phyloP scores from a whole-genome alignment of 192 early-diverging fungal species.

The Linnemannia elongata region DNA sequence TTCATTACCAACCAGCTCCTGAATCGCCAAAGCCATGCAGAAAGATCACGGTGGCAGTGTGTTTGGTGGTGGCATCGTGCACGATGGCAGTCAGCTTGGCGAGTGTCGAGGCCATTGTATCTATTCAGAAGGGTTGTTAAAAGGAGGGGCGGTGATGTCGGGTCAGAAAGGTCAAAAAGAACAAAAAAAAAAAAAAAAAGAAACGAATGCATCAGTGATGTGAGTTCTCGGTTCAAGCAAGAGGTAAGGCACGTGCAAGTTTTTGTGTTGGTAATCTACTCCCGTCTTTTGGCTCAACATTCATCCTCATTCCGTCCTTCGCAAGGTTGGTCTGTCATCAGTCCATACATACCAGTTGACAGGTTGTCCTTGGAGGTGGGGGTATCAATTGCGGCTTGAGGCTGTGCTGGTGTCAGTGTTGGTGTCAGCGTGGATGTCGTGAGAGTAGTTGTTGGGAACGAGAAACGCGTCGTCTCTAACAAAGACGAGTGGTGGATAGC shows the following conservation, averaged over 20 bases:
- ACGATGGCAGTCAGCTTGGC: slow-evolving; percentile 56
- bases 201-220: not conserved
- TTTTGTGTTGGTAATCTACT: not conserved
- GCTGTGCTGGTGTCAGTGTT: not conserved
- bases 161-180: not conserved
- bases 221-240: not conserved
- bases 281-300: not conserved
- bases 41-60: slow-evolving; percentile 71
- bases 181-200: not conserved
- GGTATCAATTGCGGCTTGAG: not conserved
- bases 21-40: slow-evolving; percentile 74
- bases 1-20: slow-evolving; percentile 67
- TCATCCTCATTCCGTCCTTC: not conserved
- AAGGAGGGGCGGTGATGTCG: not conserved
- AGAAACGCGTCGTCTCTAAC: not conserved
- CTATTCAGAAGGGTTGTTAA: not conserved
- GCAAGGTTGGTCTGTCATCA: too few relatives aligned
- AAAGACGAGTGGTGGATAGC: not conserved
- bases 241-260: slow-evolving; percentile 3
- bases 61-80: slow-evolving; percentile 53
- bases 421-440: not conserved
- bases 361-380: not conserved
- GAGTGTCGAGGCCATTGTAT: slow-evolving; percentile 17
- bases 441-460: not conserved
- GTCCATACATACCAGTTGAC: not conserved